Evolutionary conservation across 192 early-diverging fungal species (phyloP), one percentile per base, ranked within the genome.

Genomic region (Diversispora eburnea): DNA sequence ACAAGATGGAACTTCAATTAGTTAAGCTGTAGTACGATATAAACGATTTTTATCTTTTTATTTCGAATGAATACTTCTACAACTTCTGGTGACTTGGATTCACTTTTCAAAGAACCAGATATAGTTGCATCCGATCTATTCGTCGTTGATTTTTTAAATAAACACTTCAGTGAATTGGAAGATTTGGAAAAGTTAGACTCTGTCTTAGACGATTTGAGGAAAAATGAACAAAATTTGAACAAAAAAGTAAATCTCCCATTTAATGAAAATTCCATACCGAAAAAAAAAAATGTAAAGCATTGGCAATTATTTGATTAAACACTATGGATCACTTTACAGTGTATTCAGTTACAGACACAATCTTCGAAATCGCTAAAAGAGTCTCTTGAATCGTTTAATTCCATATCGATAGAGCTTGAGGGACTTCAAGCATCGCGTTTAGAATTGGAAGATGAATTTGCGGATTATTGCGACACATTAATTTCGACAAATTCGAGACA

Each of bases 71-170:
- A 33, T 33, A 33, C 25, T 33, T 33, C 25, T 33, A 33, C 25
- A 33, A 33, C 25, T 45, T 17, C 63, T 39, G 43, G 49, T 20
- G 70, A 61, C 17, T 17, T 60, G 0, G 45, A 61, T 41, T 13
- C 48, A 9, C 39, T 73, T 48, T 10, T 73, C 20, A 61, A 43
- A 64, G 39, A 73, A 54, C 61, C 58, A 22, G 72, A 73, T 20
- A 46, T 63, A 20, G 52, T 0, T 13, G 17, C 17, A 10, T 63
- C 60, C 3, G 78, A 78, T 17, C 76, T 77, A 20, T 65, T 79
- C 46, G 77, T 79, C 3, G 65, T 75, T 25, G 81, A 82, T 70
- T 82, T 77, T 70, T 72, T 82, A 39, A 67, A 79, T 66, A 47
- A 75, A 8, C 81, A 59, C 6, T 82, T 82, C 69, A 42, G 49